Evolutionary conservation across 2,329 filamentous ascomycete genomes (phyloP).

Genomic region (Neopestalotiopsis sp.): DNA sequence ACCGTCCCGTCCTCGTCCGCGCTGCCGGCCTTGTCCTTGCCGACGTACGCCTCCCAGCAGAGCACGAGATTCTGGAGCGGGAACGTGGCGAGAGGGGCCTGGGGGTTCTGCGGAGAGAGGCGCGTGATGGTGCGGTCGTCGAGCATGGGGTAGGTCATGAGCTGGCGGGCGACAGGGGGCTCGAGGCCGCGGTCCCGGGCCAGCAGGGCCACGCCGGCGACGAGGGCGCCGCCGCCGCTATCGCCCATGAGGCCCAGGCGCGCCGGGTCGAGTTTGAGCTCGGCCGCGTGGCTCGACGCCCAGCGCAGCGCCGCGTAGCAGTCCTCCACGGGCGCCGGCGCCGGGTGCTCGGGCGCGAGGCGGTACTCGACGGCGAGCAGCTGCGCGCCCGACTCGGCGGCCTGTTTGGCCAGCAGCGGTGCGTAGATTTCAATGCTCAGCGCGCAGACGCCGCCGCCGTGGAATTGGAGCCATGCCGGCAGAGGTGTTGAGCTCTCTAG

Average conservation of each 20-base stretch:
- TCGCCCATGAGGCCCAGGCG: conserved; percentile 59
- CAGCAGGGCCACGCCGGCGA: conserved; percentile 54
- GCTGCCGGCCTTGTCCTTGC: conserved; percentile 25
- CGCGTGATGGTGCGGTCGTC: conserved; percentile 32
- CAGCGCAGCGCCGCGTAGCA: conserved; percentile 39
- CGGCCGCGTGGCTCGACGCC: conserved; percentile 29
- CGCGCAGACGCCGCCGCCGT: conserved; percentile 48
- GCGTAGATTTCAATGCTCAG: conserved; percentile 35
- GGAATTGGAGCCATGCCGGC: conserved; percentile 41
- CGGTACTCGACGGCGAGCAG: conserved; percentile 47
- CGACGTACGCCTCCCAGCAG: conserved; percentile 29
- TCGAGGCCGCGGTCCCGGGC: conserved; percentile 34
- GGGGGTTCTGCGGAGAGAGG: conserved; percentile 13
- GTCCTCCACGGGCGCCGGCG: conserved; percentile 43
- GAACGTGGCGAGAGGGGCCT: conserved; percentile 23
- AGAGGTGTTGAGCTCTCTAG: conserved; percentile 15
- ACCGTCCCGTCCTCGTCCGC: conserved; percentile 23
- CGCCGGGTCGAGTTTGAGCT: conserved; percentile 44
- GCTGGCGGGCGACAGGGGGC: conserved; percentile 36
- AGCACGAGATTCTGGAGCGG: conserved; percentile 21
- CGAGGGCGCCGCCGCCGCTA: conserved; percentile 59
- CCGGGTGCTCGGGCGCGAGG: conserved; percentile 45
- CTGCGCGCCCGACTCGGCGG: conserved; percentile 38
- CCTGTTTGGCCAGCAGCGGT: conserved; percentile 31
- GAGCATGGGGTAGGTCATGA: conserved; percentile 41